Evolutionary conservation across 257 asterid genomes (phyloP).

Genomic region (Solanum sitiens): DNA sequence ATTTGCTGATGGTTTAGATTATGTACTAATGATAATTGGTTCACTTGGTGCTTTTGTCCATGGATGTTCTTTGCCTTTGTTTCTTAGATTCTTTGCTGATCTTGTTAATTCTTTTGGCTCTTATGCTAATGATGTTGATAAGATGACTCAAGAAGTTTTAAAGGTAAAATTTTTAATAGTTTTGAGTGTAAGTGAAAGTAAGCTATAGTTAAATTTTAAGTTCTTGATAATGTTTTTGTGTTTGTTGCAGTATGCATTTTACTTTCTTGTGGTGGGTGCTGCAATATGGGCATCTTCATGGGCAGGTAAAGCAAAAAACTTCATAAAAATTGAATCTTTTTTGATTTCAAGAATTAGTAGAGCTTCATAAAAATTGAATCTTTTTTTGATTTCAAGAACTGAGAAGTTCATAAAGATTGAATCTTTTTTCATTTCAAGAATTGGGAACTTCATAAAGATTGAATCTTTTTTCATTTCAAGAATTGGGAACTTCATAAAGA

Average conservation of each 20-base stretch:
- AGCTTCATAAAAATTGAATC: background rate
- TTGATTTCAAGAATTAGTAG: background rate
- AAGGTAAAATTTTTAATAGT: conserved; percentile 34
- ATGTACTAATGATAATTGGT: conserved; percentile 66
- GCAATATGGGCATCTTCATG: conserved; percentile 99
- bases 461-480: background rate
- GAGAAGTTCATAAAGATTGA: background rate
- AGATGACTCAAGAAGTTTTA: conserved; percentile 89
- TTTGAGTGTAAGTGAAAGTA: background rate
- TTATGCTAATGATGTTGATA: conserved; percentile 79
- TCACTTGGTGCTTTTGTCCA: conserved; percentile 89
- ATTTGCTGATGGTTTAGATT: conserved; percentile 85
- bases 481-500: background rate
- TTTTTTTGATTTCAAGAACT: background rate
- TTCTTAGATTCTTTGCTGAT: conserved; percentile 97
- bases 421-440: background rate
- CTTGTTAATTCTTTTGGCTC: conserved; percentile 95
- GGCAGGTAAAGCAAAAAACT: conserved; percentile 53
- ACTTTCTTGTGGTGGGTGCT: conserved; percentile 98
- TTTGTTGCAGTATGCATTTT: conserved; percentile 81
- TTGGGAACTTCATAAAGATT: background rate
- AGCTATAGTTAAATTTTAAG: background rate
- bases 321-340: background rate
- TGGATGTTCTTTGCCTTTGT: conserved; percentile 87
- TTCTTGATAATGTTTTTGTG: background rate